These are phyloP conservation scores for Coleophoma eucalyptorum DNA, from an alignment of 2,329 filamentous ascomycete species.

Conservation along the genomic window DNA sequence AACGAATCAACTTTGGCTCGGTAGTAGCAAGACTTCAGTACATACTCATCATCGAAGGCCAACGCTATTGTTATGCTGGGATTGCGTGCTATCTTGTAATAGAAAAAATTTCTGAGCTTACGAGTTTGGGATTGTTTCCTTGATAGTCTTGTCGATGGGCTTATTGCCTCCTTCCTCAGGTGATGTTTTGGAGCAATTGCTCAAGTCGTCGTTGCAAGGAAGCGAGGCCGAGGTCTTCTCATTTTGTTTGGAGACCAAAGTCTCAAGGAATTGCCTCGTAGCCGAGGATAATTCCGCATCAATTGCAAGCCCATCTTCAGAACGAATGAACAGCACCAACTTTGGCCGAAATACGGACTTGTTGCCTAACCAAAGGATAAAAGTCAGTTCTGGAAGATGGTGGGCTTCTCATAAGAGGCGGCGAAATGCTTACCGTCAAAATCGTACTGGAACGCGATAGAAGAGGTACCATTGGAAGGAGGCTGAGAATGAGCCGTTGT, in stretches of 20 bases:
- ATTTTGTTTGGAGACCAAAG: slow-evolving; percentile 33
- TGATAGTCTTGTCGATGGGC: not conserved
- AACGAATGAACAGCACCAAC: slow-evolving; percentile 65
- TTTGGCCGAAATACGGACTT: slow-evolving; percentile 57
- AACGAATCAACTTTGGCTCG: too few species aligned
- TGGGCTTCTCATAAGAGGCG: not conserved
- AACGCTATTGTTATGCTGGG: too few species aligned
- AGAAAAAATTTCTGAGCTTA: not conserved
- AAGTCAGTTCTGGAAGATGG: not conserved
- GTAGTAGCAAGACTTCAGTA: too few species aligned
- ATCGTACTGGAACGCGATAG: slow-evolving; percentile 48
- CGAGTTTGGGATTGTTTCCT: not conserved
- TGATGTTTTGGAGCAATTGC: too few species aligned
- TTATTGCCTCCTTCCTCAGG: too few species aligned
- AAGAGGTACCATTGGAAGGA: slow-evolving; percentile 20
- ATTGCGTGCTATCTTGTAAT: too few species aligned
- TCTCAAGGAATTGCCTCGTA: slow-evolving; percentile 60
- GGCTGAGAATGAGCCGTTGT: not conserved
- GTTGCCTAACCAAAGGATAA: slow-evolving; percentile 24
- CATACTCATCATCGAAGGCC: too few species aligned
- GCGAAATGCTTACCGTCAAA: slow-evolving; percentile 39
- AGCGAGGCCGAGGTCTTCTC: too few species aligned
- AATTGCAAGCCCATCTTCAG: slow-evolving; percentile 62
- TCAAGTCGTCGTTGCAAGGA: too few species aligned
- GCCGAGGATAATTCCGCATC: slow-evolving; percentile 56